These are phyloP conservation scores for Cornus kousa DNA, from an alignment of 148 eudicot species.

Conservation along the genomic window DNA sequence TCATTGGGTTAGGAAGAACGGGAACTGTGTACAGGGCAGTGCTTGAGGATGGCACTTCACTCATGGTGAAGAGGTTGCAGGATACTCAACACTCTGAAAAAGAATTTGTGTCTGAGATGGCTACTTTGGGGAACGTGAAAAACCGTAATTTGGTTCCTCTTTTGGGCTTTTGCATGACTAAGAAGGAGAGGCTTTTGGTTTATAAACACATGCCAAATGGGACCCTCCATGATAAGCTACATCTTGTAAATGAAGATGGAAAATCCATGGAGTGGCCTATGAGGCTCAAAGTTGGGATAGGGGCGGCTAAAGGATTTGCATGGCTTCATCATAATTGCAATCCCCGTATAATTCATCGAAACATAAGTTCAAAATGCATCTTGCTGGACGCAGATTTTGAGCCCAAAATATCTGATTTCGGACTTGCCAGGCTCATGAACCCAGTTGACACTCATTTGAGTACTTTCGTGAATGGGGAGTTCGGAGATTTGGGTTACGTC, in stretches of 20 bases:
- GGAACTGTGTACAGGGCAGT: slow-evolving; percentile 60
- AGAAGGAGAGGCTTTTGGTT: slow-evolving; percentile 62
- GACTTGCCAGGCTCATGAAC: slow-evolving; percentile 68
- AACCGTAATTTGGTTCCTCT: slow-evolving; percentile 63
- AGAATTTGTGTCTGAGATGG: slow-evolving; percentile 69
- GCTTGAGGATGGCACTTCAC: slow-evolving; percentile 55
- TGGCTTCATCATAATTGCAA: slow-evolving; percentile 72
- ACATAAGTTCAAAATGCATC: slow-evolving; percentile 63
- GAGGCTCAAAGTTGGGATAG: slow-evolving; percentile 53
- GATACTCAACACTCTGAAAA: slow-evolving; percentile 54
- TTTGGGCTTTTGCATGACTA: slow-evolving; percentile 60
- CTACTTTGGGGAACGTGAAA: slow-evolving; percentile 58
- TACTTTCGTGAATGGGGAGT: slow-evolving; percentile 64
- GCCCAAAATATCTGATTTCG: slow-evolving; percentile 67
- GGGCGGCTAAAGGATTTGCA: slow-evolving; percentile 65
- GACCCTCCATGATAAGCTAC: slow-evolving; percentile 51
- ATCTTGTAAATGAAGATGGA: slow-evolving; percentile 26
- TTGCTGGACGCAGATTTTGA: slow-evolving; percentile 46
- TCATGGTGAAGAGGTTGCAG: slow-evolving; percentile 61
- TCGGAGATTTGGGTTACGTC: slow-evolving; percentile 66
- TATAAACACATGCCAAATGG: slow-evolving; percentile 64
- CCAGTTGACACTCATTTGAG: slow-evolving; percentile 68
- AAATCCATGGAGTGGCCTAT: slow-evolving; percentile 46
- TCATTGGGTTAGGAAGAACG: slow-evolving; percentile 53
- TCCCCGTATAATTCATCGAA: slow-evolving; percentile 65